Evolutionary conservation across 2,329 filamentous ascomycete genomes (phyloP).

Genomic region (Zarea fungicola): DNA sequence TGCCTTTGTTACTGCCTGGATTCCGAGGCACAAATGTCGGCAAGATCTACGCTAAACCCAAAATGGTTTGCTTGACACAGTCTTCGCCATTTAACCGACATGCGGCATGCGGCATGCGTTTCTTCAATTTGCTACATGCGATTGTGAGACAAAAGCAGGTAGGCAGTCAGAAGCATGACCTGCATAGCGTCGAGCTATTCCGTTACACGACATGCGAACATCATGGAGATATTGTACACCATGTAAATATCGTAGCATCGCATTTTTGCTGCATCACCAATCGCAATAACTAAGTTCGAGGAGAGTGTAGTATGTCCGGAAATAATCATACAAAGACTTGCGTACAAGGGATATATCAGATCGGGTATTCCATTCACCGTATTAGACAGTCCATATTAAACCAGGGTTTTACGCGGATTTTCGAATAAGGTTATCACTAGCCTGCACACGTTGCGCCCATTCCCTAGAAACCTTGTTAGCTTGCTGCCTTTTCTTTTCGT

Average conservation of each 20-base stretch:
- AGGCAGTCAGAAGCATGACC: no score
- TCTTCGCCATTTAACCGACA: no score
- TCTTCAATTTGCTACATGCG: no score
- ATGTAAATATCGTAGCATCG: no score
- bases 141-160: no score
- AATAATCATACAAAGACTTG: conserved; percentile 7
- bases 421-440: conserved; percentile 57
- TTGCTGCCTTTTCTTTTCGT: not conserved
- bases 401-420: conserved; percentile 39
- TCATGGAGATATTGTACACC: no score
- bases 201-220: no score
- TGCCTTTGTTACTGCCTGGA: not conserved
- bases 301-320: conserved; percentile 11
- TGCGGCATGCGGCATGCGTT: no score
- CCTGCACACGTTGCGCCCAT: conserved; percentile 61
- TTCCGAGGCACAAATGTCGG: conserved; percentile 16
- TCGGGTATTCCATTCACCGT: conserved; percentile 3
- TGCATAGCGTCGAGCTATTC: no score
- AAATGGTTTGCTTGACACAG: no score
- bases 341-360: not conserved
- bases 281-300: conserved; percentile 9
- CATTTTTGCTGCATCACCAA: no score
- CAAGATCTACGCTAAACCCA: no score
- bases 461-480: conserved; percentile 41
- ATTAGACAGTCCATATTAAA: conserved; percentile 15